These are phyloP conservation scores for Ogataea haglerorum DNA, from an alignment of 805 yeast genomes.

Conservation along the genomic window DNA sequence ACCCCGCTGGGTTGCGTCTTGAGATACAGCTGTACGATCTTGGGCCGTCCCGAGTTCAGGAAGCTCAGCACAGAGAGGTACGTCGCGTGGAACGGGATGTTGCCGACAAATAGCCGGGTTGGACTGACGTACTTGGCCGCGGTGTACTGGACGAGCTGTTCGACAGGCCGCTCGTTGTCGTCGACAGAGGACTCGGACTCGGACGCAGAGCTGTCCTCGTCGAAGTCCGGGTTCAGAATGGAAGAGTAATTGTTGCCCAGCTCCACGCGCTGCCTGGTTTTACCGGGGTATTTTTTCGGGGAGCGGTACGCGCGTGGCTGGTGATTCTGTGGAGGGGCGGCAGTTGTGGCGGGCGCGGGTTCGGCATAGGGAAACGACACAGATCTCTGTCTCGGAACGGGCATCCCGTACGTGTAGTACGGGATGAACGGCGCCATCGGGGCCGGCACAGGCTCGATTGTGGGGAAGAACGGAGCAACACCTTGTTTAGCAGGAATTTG, in stretches of 20 bases:
- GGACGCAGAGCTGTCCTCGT: constrained; percentile 7
- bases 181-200: constrained; percentile 12
- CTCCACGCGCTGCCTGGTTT: constrained; percentile 9
- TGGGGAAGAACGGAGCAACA: constrained; percentile 6
- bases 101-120: constrained; percentile 50
- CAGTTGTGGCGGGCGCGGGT: constrained; percentile 2
- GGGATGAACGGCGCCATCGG: constrained; percentile 10
- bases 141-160: constrained; percentile 23
- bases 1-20: constrained; percentile 41
- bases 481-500: constrained; percentile 1
- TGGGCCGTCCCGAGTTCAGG: constrained; percentile 13
- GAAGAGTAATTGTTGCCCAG: constrained; percentile 29
- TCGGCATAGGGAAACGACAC: constrained; percentile 7
- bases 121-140: constrained; percentile 37
- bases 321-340: constrained; percentile 6
- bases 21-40: constrained; percentile 16
- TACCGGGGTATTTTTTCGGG: constrained; percentile 2
- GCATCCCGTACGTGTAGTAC: constrained; percentile 9
- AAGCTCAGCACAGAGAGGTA: constrained; percentile 15
- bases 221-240: constrained; percentile 24
- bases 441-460: constrained; percentile 3
- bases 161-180: constrained; percentile 23
- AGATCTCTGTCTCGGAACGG: constrained; percentile 6
- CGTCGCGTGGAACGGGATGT: constrained; percentile 44
- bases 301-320: constrained; percentile 7